Conservation (phyloP, 2,329 filamentous ascomycete species). For the Hypomyces rosellus region DNA sequence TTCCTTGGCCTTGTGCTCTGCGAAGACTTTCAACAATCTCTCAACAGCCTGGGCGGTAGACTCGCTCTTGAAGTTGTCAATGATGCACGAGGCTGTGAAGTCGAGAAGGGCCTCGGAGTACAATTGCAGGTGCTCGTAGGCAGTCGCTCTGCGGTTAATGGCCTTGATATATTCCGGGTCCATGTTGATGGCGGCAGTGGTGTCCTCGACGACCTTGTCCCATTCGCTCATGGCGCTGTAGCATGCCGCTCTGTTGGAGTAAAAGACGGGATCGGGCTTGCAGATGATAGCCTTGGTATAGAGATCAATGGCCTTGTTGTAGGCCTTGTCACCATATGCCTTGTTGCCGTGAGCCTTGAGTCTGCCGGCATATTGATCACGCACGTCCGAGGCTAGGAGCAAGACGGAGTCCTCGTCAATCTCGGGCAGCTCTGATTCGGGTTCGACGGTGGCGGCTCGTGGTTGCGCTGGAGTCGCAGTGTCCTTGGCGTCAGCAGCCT, state of each 20-base stretch:
- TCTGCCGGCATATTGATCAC: constrained; percentile 81
- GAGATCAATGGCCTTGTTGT: constrained; percentile 86
- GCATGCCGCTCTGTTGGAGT: constrained; percentile 96
- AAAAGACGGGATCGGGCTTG: constrained; percentile 96
- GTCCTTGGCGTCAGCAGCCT: constrained; percentile 37
- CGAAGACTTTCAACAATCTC: constrained; percentile 90
- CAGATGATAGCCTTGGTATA: constrained; percentile 95
- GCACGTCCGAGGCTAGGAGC: constrained; percentile 54
- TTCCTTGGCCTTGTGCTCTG: constrained; percentile 85
- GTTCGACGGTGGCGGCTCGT: constrained; percentile 48
- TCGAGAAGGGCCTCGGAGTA: constrained; percentile 94
- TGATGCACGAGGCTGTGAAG: constrained; percentile 98
- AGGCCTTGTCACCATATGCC: constrained; percentile 90
- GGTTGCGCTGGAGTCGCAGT: constrained; percentile 32
- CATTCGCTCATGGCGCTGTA: constrained; percentile 90
- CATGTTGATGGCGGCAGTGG: constrained; percentile 86
- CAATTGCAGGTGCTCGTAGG: constrained; percentile 87
- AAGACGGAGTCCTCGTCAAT: constrained; percentile 52
- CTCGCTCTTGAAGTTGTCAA: constrained; percentile 94
- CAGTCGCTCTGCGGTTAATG: constrained; percentile 90
- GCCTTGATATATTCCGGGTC: constrained; percentile 97
- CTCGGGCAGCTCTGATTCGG: constrained; percentile 64
- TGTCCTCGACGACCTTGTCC: constrained; percentile 96
- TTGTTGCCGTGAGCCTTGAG: constrained; percentile 95
- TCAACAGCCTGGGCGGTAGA: constrained; percentile 84